Evolutionary conservation across 1,284 basidiomycete species (phyloP).

Genomic region (Trichosporon inkin): DNA sequence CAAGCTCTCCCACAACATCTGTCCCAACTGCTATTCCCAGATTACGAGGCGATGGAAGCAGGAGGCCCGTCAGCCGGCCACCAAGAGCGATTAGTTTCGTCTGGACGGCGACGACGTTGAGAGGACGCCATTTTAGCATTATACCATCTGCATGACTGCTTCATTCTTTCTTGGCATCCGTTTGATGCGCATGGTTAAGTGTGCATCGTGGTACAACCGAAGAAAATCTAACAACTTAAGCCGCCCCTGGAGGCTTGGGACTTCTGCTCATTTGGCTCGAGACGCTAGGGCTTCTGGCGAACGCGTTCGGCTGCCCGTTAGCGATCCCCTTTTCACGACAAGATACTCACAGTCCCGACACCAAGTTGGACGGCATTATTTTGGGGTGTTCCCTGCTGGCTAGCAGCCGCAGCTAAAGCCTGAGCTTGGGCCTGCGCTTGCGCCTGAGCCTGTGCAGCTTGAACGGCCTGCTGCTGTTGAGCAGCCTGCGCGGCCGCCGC

Average conservation of each 20-base stretch:
- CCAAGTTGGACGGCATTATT: slow-evolving; percentile 1
- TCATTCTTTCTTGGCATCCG: background rate
- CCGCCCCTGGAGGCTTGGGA: background rate
- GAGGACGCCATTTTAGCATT: slow-evolving; percentile 16
- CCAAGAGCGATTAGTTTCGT: background rate
- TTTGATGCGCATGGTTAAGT: background rate
- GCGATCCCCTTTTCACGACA: background rate
- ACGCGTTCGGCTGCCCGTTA: background rate
- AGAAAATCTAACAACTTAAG: slow-evolving; percentile 2
- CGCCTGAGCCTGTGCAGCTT: slow-evolving; percentile 10
- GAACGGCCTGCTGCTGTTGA: slow-evolving; percentile 4
- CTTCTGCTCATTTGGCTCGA: slow-evolving; percentile 6
- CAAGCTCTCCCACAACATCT: slow-evolving; percentile 86
- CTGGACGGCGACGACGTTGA: slow-evolving; percentile 21
- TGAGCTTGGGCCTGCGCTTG: slow-evolving; percentile 21
- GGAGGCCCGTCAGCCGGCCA: slow-evolving; percentile 21
- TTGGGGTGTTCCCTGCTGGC: slow-evolving; percentile 6
- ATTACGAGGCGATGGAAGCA: slow-evolving; percentile 58
- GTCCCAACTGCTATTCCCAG: slow-evolving; percentile 75
- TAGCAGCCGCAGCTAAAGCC: slow-evolving; percentile 11
- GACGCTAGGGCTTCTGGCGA: background rate
- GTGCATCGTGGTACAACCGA: slow-evolving; percentile 6
- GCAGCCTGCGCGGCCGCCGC: slow-evolving; percentile 4
- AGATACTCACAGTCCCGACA: background rate
- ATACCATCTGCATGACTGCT: slow-evolving; percentile 8